Conservation (phyloP, 306 rosid genomes). For the Acacia confusa region DNA sequence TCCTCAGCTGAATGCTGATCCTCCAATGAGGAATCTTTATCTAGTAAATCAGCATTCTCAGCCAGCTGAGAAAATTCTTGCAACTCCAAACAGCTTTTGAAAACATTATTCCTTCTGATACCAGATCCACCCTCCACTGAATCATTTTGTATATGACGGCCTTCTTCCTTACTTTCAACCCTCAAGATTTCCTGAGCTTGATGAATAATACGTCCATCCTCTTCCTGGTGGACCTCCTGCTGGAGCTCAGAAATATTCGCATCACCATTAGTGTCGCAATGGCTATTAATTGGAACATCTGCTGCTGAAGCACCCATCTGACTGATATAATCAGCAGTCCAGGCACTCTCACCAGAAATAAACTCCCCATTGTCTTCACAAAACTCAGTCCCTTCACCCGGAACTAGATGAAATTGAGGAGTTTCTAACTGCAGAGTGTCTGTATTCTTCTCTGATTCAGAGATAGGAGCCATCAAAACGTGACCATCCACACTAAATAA, state of each 20-base stretch:
- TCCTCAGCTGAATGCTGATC: slow-evolving; percentile 36
- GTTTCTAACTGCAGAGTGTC: slow-evolving; percentile 73
- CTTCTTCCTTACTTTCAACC: slow-evolving; percentile 40
- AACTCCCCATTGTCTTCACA: slow-evolving; percentile 69
- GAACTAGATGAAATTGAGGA: slow-evolving; percentile 91
- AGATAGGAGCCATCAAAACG: slow-evolving; percentile 82
- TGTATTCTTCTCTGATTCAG: slow-evolving; percentile 62
- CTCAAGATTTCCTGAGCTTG: slow-evolving; percentile 38
- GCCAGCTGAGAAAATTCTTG: slow-evolving; percentile 39
- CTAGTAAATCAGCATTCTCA: slow-evolving; percentile 36
- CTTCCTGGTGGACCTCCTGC: slow-evolving; percentile 49
- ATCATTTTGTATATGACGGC: slow-evolving; percentile 30
- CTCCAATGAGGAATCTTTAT: slow-evolving; percentile 30
- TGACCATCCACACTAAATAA: slow-evolving; percentile 96
- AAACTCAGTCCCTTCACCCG: slow-evolving; percentile 71
- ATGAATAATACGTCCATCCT: slow-evolving; percentile 38
- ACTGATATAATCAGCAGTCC: slow-evolving; percentile 73
- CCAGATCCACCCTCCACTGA: slow-evolving; percentile 43
- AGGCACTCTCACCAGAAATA: slow-evolving; percentile 54
- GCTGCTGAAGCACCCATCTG: slow-evolving; percentile 48
- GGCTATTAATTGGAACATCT: slow-evolving; percentile 31
- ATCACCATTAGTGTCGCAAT: slow-evolving; percentile 16
- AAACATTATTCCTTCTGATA: slow-evolving; percentile 43
- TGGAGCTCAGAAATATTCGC: slow-evolving; percentile 27
- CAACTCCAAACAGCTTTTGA: slow-evolving; percentile 64